phyloP scores from a whole-genome alignment of 805 yeast genomes.

The Priceomyces fermenticarens region DNA sequence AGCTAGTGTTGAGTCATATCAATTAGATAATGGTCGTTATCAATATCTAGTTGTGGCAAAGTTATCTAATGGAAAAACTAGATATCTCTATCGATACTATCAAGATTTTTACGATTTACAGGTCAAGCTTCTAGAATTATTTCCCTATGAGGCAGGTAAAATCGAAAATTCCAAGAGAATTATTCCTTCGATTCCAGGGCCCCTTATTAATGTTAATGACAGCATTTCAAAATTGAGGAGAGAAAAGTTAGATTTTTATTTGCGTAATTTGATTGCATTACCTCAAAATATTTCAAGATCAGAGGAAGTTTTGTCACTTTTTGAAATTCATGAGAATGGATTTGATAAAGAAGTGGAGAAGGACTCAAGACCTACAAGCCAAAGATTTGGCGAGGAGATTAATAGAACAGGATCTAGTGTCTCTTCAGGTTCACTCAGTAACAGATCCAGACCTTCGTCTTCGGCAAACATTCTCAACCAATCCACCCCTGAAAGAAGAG shows the following conservation, averaged over 20 bases:
- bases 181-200: slow-evolving; percentile 95
- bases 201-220: slow-evolving; percentile 86
- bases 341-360: slow-evolving; percentile 53
- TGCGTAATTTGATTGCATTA: slow-evolving; percentile 58
- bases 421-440: slow-evolving; percentile 8
- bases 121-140: slow-evolving; percentile 72
- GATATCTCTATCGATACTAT: slow-evolving; percentile 82
- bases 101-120: slow-evolving; percentile 96
- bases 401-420: slow-evolving; percentile 7
- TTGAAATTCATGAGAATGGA: slow-evolving; percentile 56
- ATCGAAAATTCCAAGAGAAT: slow-evolving; percentile 72
- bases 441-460: slow-evolving; percentile 19
- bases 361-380: neutral
- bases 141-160: slow-evolving; percentile 92
- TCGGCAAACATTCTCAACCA: slow-evolving; percentile 15
- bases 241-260: slow-evolving; percentile 52
- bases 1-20: slow-evolving; percentile 77
- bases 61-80: slow-evolving; percentile 61
- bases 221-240: slow-evolving; percentile 52
- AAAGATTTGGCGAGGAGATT: slow-evolving; percentile 1
- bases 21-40: slow-evolving; percentile 79
- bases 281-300: slow-evolving; percentile 76
- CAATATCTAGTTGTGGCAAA: slow-evolving; percentile 78
- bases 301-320: slow-evolving; percentile 64
- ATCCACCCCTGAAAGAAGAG: slow-evolving; percentile 7